These are phyloP conservation scores for Phytophthora citricola DNA, from an alignment of 352 stramenopile species.

Conservation along the genomic window DNA sequence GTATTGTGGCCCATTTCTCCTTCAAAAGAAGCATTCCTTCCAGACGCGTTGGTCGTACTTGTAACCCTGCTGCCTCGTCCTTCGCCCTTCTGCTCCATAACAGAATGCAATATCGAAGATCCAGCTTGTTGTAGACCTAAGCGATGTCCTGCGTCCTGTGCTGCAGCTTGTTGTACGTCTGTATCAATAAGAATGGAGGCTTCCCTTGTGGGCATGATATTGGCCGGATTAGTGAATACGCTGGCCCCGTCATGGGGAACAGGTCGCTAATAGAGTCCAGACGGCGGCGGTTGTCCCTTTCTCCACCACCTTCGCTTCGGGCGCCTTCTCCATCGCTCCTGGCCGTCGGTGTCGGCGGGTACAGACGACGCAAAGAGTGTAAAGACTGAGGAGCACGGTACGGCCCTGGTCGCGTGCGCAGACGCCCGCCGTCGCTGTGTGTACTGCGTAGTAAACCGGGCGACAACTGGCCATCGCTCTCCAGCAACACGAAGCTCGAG, in stretches of 20 bases:
- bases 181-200: conserved; percentile 81
- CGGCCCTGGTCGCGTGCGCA: conserved; percentile 12
- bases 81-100: conserved; percentile 41
- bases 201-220: conserved; percentile 77
- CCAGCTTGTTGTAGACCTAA: conserved; percentile 23
- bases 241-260: conserved; percentile 65
- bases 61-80: conserved; percentile 21
- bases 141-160: conserved; percentile 27
- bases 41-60: conserved; percentile 26
- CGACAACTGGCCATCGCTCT: conserved; percentile 45
- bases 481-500: conserved; percentile 72
- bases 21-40: conserved; percentile 31
- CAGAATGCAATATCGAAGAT: conserved; percentile 34
- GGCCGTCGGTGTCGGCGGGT: conserved; percentile 22
- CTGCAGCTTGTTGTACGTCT: conserved; percentile 52
- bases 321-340: conserved; percentile 22
- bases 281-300: conserved; percentile 11
- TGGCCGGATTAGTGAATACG: conserved; percentile 78
- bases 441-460: conserved; percentile 25
- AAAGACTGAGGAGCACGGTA: conserved; percentile 20
- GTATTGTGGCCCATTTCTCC: conserved; percentile 44
- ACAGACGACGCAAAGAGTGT: conserved; percentile 29
- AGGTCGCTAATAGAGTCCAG: conserved; percentile 67
- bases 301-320: conserved; percentile 16
- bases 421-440: conserved; percentile 25